Conservation (phyloP, 495 filamentous ascomycete species). For the Thermothielavioides terrestris region DNA sequence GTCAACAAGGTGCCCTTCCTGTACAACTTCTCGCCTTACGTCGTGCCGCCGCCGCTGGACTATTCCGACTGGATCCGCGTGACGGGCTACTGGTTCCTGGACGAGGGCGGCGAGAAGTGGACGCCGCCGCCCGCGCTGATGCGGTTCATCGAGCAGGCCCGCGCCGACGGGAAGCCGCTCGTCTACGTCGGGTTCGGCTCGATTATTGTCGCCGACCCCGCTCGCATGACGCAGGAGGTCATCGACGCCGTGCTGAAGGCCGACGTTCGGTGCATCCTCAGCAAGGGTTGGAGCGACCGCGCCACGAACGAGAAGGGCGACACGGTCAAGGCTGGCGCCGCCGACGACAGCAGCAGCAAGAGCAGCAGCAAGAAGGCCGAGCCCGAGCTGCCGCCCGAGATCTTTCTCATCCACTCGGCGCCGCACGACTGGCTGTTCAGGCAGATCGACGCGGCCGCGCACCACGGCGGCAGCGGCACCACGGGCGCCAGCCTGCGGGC, state of each 20-base stretch:
- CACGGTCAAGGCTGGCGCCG: slow-evolving; percentile 39
- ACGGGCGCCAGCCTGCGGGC: slow-evolving; percentile 90
- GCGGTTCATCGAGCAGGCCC: slow-evolving; percentile 72
- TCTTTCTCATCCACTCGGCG: slow-evolving; percentile 79
- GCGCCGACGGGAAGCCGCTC: slow-evolving; percentile 75
- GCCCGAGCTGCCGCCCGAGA: slow-evolving; percentile 66
- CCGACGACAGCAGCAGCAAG: slow-evolving; percentile 11
- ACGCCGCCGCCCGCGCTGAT: slow-evolving; percentile 63
- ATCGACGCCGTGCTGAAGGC: slow-evolving; percentile 87
- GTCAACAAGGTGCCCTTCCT: slow-evolving; percentile 93
- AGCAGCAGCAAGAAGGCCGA: slow-evolving; percentile 42
- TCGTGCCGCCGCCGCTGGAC: slow-evolving; percentile 87
- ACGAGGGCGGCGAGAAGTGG: slow-evolving; percentile 65
- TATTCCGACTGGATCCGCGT: slow-evolving; percentile 97
- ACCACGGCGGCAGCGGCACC: slow-evolving; percentile 92
- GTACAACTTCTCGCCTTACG: slow-evolving; percentile 91
- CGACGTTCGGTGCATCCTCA: slow-evolving; percentile 89
- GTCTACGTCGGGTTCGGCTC: slow-evolving; percentile 97
- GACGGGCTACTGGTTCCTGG: slow-evolving; percentile 96
- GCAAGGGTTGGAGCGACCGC: slow-evolving; percentile 98
- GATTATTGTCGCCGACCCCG: slow-evolving; percentile 86
- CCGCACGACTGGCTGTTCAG: slow-evolving; percentile 96
- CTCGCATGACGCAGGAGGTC: slow-evolving; percentile 77
- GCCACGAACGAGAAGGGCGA: slow-evolving; percentile 23
- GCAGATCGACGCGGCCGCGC: slow-evolving; percentile 88